Base-by-base conservation (phyloP, 345 rosid species). In the Pugionium dolabratum region DNA sequence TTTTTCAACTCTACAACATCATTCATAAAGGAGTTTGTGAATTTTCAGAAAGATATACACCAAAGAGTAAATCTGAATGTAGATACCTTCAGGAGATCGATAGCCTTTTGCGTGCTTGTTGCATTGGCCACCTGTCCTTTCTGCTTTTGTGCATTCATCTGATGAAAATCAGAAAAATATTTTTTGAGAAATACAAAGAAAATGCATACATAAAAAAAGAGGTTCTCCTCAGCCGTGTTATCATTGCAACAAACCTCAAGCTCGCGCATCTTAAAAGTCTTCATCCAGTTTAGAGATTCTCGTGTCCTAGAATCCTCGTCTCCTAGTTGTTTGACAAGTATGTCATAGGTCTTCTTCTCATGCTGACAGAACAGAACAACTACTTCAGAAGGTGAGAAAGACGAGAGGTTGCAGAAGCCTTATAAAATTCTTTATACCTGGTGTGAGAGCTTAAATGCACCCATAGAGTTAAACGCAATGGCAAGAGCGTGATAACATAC, bases 401-500 rank as follows among this genome's bases (percentile, higher is more conserved):
- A 32, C 18, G 1, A 32, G 48, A 54, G n/a, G 43, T 55, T 48
- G 7, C 6, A 33, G 4, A 62, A 69, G 58, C 49, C 60, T 67
- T 34, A 18, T 2, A 34, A 25, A 64, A 59, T 45, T 31, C 11
- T 46, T 62, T 29, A 9, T 66, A 59, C 99, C 98, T 95, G 99
- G 76, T 91, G 89, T 43, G 98, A 95, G 60, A 95, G 95, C 81
- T 91, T 95, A 77, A 82, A 95, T 70, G 93, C 88, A 2, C 99
- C 98, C 96, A 91, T 91, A 68, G 96, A 91, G 60, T 89, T 95
- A 63, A 83, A 95, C 37, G 97, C 99, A 72, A 95, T 95, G 31
- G 99, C 99, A 74, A 95, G 97, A 43, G 98, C 97, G 78, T 95
- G 99, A 69, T 91, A 95, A 83, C 98, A 95, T 31, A 95, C 96